These are phyloP conservation scores for Cladochytrium replicatum DNA, from an alignment of 192 early-diverging fungal species.

Conservation along the genomic window DNA sequence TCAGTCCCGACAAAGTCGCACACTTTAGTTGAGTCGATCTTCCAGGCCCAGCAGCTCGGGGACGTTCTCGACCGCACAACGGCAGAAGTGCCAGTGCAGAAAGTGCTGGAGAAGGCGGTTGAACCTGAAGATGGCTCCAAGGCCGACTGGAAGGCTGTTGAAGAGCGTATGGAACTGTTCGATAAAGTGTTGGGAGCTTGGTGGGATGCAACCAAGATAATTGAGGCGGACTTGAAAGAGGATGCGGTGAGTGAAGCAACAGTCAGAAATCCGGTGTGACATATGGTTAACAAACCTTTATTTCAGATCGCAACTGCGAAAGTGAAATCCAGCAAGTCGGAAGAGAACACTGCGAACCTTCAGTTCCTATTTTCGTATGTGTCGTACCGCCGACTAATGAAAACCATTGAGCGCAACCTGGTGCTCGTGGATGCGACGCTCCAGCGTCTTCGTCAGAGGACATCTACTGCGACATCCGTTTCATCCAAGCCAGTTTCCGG, in stretches of 20 bases:
- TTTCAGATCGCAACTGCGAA: conserved; percentile 49
- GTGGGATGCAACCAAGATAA: conserved; percentile 49
- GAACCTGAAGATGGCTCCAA: conserved; percentile 8
- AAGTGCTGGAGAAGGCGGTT: conserved; percentile 3
- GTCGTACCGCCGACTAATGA: conserved; percentile 38
- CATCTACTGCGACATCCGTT: background rate
- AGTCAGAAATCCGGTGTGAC: background rate
- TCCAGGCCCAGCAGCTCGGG: conserved; percentile 9
- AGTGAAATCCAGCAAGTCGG: conserved; percentile 60
- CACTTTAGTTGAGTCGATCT: conserved; percentile 6
- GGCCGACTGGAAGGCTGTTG: conserved; percentile 10
- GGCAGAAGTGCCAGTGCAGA: conserved; percentile 25
- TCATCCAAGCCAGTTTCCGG: background rate
- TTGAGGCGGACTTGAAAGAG: conserved; percentile 52
- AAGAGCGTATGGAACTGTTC: conserved; percentile 35
- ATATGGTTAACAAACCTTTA: conserved; percentile 3
- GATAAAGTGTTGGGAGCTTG: conserved; percentile 45
- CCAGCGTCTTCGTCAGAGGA: conserved; percentile 10
- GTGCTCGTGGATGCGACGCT: conserved; percentile 33
- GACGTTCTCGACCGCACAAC: conserved; percentile 1
- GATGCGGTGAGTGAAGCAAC: conserved; percentile 21
- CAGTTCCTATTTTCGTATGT: conserved; percentile 46
- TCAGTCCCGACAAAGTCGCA: conserved; percentile 23
- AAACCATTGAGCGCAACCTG: conserved; percentile 49
- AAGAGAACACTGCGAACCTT: conserved; percentile 44